Percentiles rank a stretch among this genome's conserved stretches.
These are phyloP conservation scores for Apiotrichum sp. DNA, from an alignment of 1,284 basidiomycete genomes.

Conservation along the genomic window DNA sequence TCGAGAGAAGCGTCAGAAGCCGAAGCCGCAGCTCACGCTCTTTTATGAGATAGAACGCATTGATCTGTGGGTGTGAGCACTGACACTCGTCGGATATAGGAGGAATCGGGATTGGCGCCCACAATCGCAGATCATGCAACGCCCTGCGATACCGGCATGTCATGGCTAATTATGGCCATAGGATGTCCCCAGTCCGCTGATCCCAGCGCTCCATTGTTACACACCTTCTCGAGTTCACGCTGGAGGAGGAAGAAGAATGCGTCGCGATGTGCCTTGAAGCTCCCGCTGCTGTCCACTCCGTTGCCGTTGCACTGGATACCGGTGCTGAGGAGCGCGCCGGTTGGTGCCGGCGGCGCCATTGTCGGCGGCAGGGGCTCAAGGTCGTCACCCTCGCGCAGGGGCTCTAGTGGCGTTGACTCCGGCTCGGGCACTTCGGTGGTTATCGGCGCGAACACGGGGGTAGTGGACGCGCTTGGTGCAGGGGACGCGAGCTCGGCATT, in stretches of 20 bases:
- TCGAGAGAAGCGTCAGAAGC: conserved; percentile 86
- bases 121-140: too few species aligned
- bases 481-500: conserved; percentile 1
- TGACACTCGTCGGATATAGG: too few species aligned
- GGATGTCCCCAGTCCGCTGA: too few species aligned
- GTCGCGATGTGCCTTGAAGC: conserved; percentile 89
- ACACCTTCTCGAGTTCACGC: conserved; percentile 92
- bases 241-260: conserved; percentile 99
- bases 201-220: not conserved
- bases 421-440: not conserved
- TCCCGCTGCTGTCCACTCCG: conserved; percentile 36
- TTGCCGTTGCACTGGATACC: conserved; percentile 6
- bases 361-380: conserved; percentile 44
- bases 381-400: conserved; percentile 16
- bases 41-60: conserved; percentile 97
- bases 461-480: conserved; percentile 3
- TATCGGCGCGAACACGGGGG: conserved; percentile 7
- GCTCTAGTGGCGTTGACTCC: too few species aligned
- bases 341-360: conserved; percentile 38
- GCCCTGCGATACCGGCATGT: too few species aligned
- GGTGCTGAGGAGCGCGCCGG: conserved; percentile 18
- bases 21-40: conserved; percentile 91
- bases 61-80: conserved; percentile 61
- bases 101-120: too few species aligned
- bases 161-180: too few species aligned